Percentiles rank a stretch among this genome's conserved stretches.
phyloP scores from a whole-genome alignment of 2,329 filamentous ascomycete species.

The Endocalyx cinctus region DNA sequence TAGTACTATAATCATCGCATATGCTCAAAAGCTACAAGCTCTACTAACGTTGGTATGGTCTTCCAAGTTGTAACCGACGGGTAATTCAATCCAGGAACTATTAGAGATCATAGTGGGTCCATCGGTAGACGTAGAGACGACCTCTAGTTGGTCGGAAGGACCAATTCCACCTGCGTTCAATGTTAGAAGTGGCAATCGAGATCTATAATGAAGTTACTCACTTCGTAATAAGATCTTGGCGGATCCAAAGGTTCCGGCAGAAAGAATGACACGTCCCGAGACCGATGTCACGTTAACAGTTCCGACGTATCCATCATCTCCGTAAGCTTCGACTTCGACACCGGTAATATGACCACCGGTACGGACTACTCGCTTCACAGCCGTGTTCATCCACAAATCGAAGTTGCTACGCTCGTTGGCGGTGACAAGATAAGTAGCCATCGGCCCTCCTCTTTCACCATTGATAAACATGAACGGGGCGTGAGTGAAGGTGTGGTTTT shows the following conservation, averaged over 20 bases:
- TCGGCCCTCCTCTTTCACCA: constrained; percentile 63
- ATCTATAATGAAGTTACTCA: constrained; percentile 21
- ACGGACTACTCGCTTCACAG: constrained; percentile 63
- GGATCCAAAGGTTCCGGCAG: constrained; percentile 66
- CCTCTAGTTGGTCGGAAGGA: constrained; percentile 51
- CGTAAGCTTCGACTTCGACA: constrained; percentile 58
- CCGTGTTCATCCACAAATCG: constrained; percentile 60
- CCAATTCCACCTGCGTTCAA: constrained; percentile 50
- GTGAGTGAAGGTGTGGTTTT: constrained; percentile 61
- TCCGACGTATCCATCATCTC: constrained; percentile 50
- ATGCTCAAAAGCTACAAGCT: constrained; percentile 2
- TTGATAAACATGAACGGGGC: constrained; percentile 64
- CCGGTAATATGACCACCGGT: constrained; percentile 58
- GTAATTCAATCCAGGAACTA: constrained; percentile 51
- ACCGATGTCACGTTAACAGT: constrained; percentile 54
- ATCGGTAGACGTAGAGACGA: constrained; percentile 47
- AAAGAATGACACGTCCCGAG: constrained; percentile 62
- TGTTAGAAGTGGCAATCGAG: constrained; percentile 6
- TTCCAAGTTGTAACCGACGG: constrained; percentile 55
- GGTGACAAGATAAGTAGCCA: constrained; percentile 66
- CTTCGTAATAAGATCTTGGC: constrained; percentile 64
- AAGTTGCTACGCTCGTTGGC: constrained; percentile 60
- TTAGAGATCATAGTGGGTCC: constrained; percentile 46
- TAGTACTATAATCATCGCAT: no score
- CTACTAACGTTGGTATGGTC: constrained; percentile 46